Conservation (phyloP, 1,284 basidiomycete species). For the Cryptococcus sp. region DNA sequence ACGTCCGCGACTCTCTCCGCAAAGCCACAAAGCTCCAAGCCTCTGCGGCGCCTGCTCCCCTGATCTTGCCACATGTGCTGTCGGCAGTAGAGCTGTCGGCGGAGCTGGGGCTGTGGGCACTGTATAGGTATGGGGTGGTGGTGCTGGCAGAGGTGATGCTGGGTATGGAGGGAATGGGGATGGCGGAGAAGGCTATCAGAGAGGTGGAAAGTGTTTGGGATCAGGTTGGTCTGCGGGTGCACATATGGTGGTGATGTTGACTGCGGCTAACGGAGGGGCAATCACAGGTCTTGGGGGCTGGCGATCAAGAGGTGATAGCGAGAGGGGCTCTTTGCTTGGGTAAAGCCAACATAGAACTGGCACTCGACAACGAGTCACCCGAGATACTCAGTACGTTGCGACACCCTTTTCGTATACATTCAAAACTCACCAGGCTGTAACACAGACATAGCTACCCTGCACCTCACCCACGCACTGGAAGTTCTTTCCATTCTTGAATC, state of each 20-base stretch:
- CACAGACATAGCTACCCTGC: conserved; percentile 11
- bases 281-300: conserved; percentile 11
- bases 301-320: conserved; percentile 24
- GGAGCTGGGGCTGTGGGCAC: conserved; percentile 34
- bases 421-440: background rate
- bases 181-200: conserved; percentile 23
- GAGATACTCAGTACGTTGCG: conserved; percentile 1
- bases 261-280: background rate
- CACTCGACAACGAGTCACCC: conserved; percentile 10
- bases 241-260: background rate
- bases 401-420: background rate
- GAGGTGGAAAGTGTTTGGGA: conserved; percentile 25
- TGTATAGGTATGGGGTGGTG: conserved; percentile 35
- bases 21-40: conserved; percentile 26
- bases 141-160: conserved; percentile 35
- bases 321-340: conserved; percentile 31
- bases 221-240: conserved; percentile 16
- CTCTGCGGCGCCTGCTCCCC: conserved; percentile 25
- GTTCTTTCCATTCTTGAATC: conserved; percentile 14
- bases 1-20: conserved; percentile 19
- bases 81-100: conserved; percentile 30
- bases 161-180: conserved; percentile 29
- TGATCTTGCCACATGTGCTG: conserved; percentile 34
- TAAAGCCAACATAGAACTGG: conserved; percentile 28
- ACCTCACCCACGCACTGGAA: conserved; percentile 15